A percentile compares a stretch with the other conserved stretches of the same genome.
phyloP scores from a whole-genome alignment of 2,329 filamentous ascomycete species.

The Ophiostoma sp. region DNA sequence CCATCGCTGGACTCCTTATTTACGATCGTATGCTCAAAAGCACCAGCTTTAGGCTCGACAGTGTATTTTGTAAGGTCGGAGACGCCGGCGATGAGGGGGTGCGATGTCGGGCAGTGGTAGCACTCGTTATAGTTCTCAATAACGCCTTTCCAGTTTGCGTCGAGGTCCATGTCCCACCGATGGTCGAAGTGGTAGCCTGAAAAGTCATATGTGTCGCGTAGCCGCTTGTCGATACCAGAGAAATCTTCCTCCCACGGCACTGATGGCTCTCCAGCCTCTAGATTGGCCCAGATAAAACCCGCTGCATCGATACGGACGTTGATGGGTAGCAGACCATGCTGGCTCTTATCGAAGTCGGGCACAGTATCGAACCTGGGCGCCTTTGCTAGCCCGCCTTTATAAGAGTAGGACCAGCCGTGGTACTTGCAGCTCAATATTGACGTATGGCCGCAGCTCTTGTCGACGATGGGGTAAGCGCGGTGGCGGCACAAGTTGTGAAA shows the following conservation, averaged over 20 bases:
- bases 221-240: constrained; percentile 12
- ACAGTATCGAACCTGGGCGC: constrained; percentile 40
- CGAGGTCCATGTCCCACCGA: constrained; percentile 33
- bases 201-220: constrained; percentile 28
- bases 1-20: constrained; percentile 23
- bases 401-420: constrained; percentile 44
- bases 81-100: constrained; percentile 42
- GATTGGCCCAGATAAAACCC: constrained; percentile 27
- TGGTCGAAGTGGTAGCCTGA: constrained; percentile 29
- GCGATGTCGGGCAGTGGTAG: constrained; percentile 47
- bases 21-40: constrained; percentile 23
- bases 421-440: constrained; percentile 42
- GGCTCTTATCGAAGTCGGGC: constrained; percentile 36
- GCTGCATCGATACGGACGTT: constrained; percentile 39
- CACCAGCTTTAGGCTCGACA: constrained; percentile 34
- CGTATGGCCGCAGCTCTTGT: constrained; percentile 36
- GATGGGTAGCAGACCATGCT: constrained; percentile 43
- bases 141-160: constrained; percentile 40
- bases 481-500: constrained; percentile 45
- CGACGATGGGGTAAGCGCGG: constrained; percentile 40
- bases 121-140: constrained; percentile 47
- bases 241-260: constrained; percentile 41
- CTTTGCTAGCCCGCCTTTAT: constrained; percentile 41
- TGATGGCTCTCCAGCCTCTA: constrained; percentile 39
- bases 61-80: constrained; percentile 43